Evolutionary conservation across 441 rosid species (phyloP), one percentile per base, ranked within the genome.

Genomic region (Adansonia madagascariensis): DNA sequence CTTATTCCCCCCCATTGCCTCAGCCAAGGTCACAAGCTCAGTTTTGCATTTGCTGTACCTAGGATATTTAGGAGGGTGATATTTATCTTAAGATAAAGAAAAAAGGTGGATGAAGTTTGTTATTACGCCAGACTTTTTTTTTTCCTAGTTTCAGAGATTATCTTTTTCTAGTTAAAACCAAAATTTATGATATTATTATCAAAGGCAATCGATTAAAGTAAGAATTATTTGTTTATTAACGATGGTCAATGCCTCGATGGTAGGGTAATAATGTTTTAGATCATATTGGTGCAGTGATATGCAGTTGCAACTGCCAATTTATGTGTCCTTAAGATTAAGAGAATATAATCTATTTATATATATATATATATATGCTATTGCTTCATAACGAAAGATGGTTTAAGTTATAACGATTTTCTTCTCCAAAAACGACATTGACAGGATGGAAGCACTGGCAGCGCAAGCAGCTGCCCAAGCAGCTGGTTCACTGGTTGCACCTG

Each of bases 391-490:
- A 69, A 24, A 52, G 24, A 69, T 71, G 14, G 46, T 70, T 71
- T 71, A 24, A 10, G 62, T 35, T 31, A 46, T 71, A 9, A 10
- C 22, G 57, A 12, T 53, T 31, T 27, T 31, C 46, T n/a, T 55
- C 18, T 46, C 46, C 8, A 5, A 14, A 46, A 67, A 67, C 46
- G 53, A 10, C 49, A 35, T 71, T 72, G 75, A 35, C 75, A 56
- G 52, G 35, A 72, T 72, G 75, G 75, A 72, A 55, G 1, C 64
- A 18, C 0, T 72, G 39, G 64, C 17, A 14, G 65, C 18, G 64
- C 75, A 56, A 72, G 75, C 75, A 10, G 75, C 52, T n/a, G 52
- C 52, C 24, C 64, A 55, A 72, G 75, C 20, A 4, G 65, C 49
- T 17, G 65, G 75, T 56, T 56, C 75, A 55, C 49, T 56, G 50